phyloP scores from a whole-genome alignment of 257 asterid species.

The Solanum acaule region DNA sequence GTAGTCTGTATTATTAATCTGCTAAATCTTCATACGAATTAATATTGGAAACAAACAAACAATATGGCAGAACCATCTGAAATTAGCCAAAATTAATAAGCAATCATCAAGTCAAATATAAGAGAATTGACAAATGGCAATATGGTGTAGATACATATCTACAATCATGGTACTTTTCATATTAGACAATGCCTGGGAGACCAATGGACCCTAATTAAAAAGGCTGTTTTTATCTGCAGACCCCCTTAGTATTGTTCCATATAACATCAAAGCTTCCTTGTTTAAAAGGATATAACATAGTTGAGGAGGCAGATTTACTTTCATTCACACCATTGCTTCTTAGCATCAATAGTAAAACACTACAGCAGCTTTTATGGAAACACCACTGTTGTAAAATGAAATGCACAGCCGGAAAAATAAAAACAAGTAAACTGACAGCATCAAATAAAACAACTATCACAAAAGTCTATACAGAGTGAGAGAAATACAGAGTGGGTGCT shows the following conservation, averaged over 20 bases:
- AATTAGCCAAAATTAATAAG: not conserved
- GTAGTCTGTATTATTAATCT: conserved; percentile 68
- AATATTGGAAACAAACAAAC: not conserved
- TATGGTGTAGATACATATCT: not conserved
- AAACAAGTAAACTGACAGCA: not conserved
- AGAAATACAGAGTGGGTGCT: not conserved
- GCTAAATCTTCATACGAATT: conserved; percentile 6
- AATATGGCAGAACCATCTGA: not conserved
- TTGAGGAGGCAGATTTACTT: not conserved
- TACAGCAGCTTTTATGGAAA: not conserved
- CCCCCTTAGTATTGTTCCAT: not conserved
- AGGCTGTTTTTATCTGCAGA: not conserved
- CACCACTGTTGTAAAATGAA: not conserved
- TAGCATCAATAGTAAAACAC: not conserved
- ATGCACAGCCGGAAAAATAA: not conserved
- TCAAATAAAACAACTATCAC: not conserved
- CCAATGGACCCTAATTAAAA: not conserved
- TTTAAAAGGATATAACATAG: not conserved
- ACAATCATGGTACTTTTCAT: not conserved
- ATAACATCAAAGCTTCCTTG: not conserved
- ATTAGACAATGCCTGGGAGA: not conserved
- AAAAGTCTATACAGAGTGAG: not conserved
- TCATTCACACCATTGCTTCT: not conserved
- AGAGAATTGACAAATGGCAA: not conserved
- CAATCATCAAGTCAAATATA: not conserved